phyloP scores from a whole-genome alignment of 441 rosid genomes.

The Heliophila coronopifolia region DNA sequence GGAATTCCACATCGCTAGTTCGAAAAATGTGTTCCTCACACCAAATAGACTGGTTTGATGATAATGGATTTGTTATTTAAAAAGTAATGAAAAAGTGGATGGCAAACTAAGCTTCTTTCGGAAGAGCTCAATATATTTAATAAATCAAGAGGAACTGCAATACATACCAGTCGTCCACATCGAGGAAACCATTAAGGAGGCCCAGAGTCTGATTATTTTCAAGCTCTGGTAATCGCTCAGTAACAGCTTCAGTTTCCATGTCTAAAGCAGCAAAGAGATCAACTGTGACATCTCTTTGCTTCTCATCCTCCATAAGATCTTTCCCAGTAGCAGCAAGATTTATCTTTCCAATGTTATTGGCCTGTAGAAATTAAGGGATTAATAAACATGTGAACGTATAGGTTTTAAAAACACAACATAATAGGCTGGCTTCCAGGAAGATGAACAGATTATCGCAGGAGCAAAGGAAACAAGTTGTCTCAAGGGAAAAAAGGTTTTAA shows the following conservation, averaged over 20 bases:
- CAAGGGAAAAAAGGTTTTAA: neutral
- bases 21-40: neutral
- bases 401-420: constrained; percentile 9
- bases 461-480: constrained; percentile 11
- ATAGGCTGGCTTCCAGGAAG: constrained; percentile 9
- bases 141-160: constrained; percentile 1
- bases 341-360: constrained; percentile 96
- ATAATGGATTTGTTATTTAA: constrained; percentile 8
- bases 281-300: constrained; percentile 88
- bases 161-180: constrained; percentile 92
- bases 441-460: constrained; percentile 7
- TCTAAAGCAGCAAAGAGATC: constrained; percentile 92
- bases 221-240: constrained; percentile 72
- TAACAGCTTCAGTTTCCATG: constrained; percentile 89
- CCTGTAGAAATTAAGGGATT: constrained; percentile 40
- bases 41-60: constrained; percentile 14
- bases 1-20: constrained; percentile 9
- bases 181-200: constrained; percentile 88
- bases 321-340: constrained; percentile 99
- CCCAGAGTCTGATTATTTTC: constrained; percentile 91
- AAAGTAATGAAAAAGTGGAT: constrained; percentile 9
- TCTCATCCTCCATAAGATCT: constrained; percentile 99
- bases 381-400: constrained; percentile 9
- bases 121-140: neutral
- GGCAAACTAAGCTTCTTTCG: constrained; percentile 9